Evolutionary conservation across 1,284 basidiomycete species (phyloP).

Genomic region (Clitocybe nebularis): DNA sequence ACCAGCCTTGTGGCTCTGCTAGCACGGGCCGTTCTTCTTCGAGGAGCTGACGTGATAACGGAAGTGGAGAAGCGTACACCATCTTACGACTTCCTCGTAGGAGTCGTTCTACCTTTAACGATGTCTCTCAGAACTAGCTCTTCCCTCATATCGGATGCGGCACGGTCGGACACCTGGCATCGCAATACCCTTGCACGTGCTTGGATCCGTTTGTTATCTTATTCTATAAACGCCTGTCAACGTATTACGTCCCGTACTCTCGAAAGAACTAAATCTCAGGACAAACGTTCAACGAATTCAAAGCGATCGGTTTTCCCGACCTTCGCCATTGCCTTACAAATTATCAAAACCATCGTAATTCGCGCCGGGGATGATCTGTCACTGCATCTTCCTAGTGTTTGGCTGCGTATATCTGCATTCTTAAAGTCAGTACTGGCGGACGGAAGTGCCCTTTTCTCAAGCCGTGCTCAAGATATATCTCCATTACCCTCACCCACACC

Average conservation of each 20-base stretch:
- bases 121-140: slow-evolving; percentile 49
- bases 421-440: slow-evolving; percentile 48
- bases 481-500: slow-evolving; percentile 41
- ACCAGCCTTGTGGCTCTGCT: slow-evolving; percentile 52
- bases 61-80: slow-evolving; percentile 54
- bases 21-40: slow-evolving; percentile 47
- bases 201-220: slow-evolving; percentile 67
- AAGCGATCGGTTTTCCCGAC: slow-evolving; percentile 38
- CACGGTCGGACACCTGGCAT: slow-evolving; percentile 42
- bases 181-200: slow-evolving; percentile 42
- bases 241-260: slow-evolving; percentile 6
- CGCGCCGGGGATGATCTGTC: slow-evolving; percentile 63
- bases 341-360: slow-evolving; percentile 66
- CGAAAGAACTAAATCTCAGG: slow-evolving; percentile 39
- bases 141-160: slow-evolving; percentile 39
- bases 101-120: slow-evolving; percentile 61
- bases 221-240: slow-evolving; percentile 49
- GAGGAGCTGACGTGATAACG: slow-evolving; percentile 50
- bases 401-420: slow-evolving; percentile 52
- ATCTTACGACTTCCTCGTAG: slow-evolving; percentile 54
- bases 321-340: slow-evolving; percentile 57
- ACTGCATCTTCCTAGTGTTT: slow-evolving; percentile 49
- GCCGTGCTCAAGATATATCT: slow-evolving; percentile 34
- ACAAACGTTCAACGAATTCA: slow-evolving; percentile 27
- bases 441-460: slow-evolving; percentile 55